phyloP scores from a whole-genome alignment of 768 basidiomycete species.

The Rhizopogon vesiculosus region DNA sequence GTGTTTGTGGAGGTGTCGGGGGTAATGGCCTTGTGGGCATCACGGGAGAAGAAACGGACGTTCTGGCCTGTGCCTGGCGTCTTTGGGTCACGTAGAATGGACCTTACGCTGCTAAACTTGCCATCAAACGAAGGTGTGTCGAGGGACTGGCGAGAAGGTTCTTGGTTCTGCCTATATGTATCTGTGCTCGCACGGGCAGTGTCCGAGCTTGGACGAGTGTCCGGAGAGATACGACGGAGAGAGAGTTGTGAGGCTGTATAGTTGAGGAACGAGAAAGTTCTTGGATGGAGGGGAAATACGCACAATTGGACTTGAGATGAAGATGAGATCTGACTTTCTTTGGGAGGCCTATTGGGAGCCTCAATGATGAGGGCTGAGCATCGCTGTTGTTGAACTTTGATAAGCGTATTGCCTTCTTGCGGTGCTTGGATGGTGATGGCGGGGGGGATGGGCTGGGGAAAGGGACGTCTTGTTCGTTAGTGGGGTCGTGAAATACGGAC shows the following conservation, averaged over 20 bases:
- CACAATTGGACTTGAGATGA: conserved; percentile 34
- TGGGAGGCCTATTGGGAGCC: conserved; percentile 30
- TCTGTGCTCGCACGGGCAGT: conserved; percentile 35
- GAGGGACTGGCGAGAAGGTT: conserved; percentile 10
- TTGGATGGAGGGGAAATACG: conserved; percentile 10
- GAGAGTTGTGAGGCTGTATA: conserved; percentile 24
- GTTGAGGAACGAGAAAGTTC: neutral
- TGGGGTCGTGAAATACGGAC: conserved; percentile 44
- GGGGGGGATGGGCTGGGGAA: conserved; percentile 36
- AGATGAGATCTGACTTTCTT: conserved; percentile 51
- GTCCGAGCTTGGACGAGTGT: conserved; percentile 13
- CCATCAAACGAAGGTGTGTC: conserved; percentile 19
- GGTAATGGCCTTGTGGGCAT: conserved; percentile 60
- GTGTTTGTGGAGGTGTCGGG: conserved; percentile 54
- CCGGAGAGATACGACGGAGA: conserved; percentile 15
- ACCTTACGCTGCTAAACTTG: conserved; percentile 53
- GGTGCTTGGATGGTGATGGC: conserved; percentile 45
- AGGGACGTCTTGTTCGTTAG: conserved; percentile 26
- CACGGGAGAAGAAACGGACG: conserved; percentile 72
- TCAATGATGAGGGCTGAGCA: conserved; percentile 27
- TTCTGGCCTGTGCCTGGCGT: conserved; percentile 77
- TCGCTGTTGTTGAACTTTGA: conserved; percentile 38
- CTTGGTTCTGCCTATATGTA: conserved; percentile 28
- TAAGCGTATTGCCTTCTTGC: conserved; percentile 41
- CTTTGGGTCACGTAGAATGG: conserved; percentile 66